A percentile compares a stretch with the other conserved stretches of the same genome.
Evolutionary conservation across 805 yeast species (phyloP).

Genomic region (Maudiozyma barnettii): DNA sequence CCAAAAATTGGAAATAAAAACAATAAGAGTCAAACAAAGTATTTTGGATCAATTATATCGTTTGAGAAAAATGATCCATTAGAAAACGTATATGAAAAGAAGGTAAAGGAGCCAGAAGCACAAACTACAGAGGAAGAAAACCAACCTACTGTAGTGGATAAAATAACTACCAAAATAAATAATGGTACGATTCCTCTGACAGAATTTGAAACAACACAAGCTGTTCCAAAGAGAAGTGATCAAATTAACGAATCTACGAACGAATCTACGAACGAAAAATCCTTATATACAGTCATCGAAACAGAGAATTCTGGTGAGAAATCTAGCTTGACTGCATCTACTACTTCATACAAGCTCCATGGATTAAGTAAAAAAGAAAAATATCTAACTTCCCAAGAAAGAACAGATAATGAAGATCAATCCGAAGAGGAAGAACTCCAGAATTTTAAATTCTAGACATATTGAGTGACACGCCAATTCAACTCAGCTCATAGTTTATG

Average conservation of each 20-base stretch:
- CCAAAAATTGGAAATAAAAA: constrained; percentile 1
- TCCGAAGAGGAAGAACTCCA: constrained; percentile 9
- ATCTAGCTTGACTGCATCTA: neutral
- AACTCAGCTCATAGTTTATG: too few relatives aligned
- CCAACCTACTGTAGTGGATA: neutral
- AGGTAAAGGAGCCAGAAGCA: neutral
- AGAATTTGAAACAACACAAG: neutral
- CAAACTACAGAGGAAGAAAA: neutral
- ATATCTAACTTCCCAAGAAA: neutral
- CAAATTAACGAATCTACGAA: neutral
- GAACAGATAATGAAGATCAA: neutral
- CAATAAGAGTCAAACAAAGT: constrained; percentile 10
- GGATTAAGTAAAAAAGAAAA: neutral
- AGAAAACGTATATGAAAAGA: neutral
- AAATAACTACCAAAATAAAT: neutral
- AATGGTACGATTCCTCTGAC: constrained; percentile 3
- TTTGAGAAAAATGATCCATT: constrained; percentile 19
- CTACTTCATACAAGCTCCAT: constrained; percentile 2
- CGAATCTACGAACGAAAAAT: constrained; percentile 2
- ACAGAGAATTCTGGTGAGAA: constrained; percentile 4
- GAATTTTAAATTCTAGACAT: constrained; percentile 16
- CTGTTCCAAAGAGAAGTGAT: neutral
- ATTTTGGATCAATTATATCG: constrained; percentile 28
- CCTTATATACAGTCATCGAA: constrained; percentile 16
- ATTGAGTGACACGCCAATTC: neutral